These are phyloP conservation scores for Colletotrichum sp. DNA, from an alignment of 2,329 filamentous ascomycete genomes.

Conservation along the genomic window DNA sequence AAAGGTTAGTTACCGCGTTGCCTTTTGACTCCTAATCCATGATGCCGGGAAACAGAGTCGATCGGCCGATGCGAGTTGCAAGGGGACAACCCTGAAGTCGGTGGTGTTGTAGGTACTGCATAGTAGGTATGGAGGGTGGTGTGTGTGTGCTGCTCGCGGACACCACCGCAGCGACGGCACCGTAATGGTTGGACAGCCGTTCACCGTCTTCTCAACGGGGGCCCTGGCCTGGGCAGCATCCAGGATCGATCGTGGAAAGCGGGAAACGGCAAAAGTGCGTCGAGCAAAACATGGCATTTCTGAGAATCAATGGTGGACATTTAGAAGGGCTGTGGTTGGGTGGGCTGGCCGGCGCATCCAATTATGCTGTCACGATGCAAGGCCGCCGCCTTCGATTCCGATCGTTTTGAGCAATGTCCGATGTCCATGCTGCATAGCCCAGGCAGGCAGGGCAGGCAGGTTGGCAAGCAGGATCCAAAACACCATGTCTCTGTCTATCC, in stretches of 20 bases:
- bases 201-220: background rate
- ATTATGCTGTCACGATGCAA: background rate
- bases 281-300: slow-evolving; percentile 17
- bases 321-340: background rate
- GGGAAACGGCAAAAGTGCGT: slow-evolving; percentile 7
- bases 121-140: background rate
- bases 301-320: background rate
- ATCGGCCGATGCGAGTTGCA: background rate
- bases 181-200: background rate
- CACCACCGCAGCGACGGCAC: background rate
- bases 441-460: background rate
- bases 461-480: slow-evolving; percentile 9
- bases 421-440: background rate
- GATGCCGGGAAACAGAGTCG: slow-evolving; percentile 7
- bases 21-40: slow-evolving; percentile 3
- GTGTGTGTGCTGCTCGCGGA: background rate
- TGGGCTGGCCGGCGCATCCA: background rate
- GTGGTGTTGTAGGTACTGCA: background rate
- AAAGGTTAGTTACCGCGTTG: background rate
- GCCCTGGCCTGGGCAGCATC: background rate
- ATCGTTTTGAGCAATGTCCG: background rate
- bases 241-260: background rate
- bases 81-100: slow-evolving; percentile 4
- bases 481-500: slow-evolving; percentile 9
- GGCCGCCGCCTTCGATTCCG: slow-evolving; percentile 15